These are phyloP conservation scores for Venturia oleaginea DNA, from an alignment of 2,329 filamentous ascomycete species.

Conservation along the genomic window DNA sequence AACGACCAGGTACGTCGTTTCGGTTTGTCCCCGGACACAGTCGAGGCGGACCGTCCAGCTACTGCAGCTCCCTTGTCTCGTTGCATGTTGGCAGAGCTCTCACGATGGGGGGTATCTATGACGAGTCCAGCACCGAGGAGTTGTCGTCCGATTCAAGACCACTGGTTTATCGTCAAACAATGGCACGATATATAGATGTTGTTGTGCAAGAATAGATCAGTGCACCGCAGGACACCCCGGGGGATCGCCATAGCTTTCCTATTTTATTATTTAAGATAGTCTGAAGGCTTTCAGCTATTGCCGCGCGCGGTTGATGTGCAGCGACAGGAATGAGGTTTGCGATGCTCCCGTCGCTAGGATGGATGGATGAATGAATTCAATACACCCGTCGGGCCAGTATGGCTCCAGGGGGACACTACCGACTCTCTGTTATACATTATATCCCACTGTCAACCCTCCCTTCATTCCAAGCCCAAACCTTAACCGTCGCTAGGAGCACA, in stretches of 20 bases:
- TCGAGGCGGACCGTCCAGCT: not conserved
- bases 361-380: too few species aligned
- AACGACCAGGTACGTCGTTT: constrained; percentile 1
- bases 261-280: not conserved
- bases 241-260: not conserved
- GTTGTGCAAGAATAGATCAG: constrained; percentile 1
- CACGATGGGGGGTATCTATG: not conserved
- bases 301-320: not conserved
- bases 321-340: not conserved
- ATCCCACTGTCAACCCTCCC: too few species aligned
- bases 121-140: not conserved
- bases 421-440: too few species aligned
- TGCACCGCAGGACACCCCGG: not conserved
- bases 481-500: not conserved
- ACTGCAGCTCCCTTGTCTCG: not conserved
- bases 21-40: not conserved
- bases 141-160: not conserved
- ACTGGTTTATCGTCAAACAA: not conserved
- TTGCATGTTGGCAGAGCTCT: not conserved
- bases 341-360: not conserved
- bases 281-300: not conserved
- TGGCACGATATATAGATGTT: not conserved
- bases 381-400: too few species aligned
- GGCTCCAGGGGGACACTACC: too few species aligned
- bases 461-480: too few species aligned